Evolutionary conservation across 139 green algal genomes (phyloP).

Genomic region (Picochlorum costavermella): DNA sequence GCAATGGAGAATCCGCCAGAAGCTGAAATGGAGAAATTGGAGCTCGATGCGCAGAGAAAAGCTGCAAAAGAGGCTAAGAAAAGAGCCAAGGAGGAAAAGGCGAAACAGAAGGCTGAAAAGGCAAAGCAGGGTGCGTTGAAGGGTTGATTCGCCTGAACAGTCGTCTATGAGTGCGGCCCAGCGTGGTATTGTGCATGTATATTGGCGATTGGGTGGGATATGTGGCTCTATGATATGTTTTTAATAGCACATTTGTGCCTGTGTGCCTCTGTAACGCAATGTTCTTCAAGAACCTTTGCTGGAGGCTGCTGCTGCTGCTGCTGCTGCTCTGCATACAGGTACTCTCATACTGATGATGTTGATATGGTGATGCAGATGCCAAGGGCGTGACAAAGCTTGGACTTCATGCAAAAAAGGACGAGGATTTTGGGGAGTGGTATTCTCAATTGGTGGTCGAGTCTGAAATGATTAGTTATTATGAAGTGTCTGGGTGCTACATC

Average conservation of each 20-base stretch:
- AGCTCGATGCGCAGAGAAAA: background rate
- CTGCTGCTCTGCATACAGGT: too few relatives aligned
- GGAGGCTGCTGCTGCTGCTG: too few relatives aligned
- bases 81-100: background rate
- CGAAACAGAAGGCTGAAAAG: background rate
- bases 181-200: too few relatives aligned
- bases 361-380: too few relatives aligned
- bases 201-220: too few relatives aligned
- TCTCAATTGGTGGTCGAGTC: conserved; percentile 39
- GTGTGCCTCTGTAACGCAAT: too few relatives aligned
- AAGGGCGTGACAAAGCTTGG: conserved; percentile 75
- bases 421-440: conserved; percentile 90
- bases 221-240: too few relatives aligned
- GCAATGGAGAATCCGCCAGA: background rate
- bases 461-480: conserved; percentile 92
- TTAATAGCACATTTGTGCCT: too few relatives aligned
- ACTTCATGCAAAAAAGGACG: conserved; percentile 66
- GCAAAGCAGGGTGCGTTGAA: background rate
- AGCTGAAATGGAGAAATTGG: background rate
- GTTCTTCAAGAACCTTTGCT: too few relatives aligned
- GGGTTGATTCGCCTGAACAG: background rate
- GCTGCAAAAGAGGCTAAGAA: background rate
- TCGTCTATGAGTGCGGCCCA: too few relatives aligned
- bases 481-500: conserved; percentile 97
- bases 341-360: too few relatives aligned